Evolutionary conservation across 768 basidiomycete genomes (phyloP), one percentile per base, ranked within the genome.

Genomic region (Plicaturopsis crispa): DNA sequence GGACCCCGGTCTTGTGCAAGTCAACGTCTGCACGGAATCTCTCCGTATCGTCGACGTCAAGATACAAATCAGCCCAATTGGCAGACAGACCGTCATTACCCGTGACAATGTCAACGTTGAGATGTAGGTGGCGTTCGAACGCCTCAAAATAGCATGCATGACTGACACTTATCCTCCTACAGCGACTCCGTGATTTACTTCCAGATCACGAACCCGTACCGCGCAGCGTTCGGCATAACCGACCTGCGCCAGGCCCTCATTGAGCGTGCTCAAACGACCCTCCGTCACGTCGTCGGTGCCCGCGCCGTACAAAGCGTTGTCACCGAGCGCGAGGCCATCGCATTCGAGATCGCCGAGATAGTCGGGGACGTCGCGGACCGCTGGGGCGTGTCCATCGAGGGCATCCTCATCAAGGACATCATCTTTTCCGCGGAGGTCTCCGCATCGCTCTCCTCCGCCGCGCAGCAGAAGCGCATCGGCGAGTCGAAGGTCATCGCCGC

Each of bases 351-450:
- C 45, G 94, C 91, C 38, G 89, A 94, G 60, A 92, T 96, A 41
- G 90, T 97, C 21, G 86, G 84, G 19, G 85, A 91, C 57, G 74
- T 91, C 31, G 86, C 87, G 12, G 88, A 89, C 63, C 89, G 89
- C 58, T 97, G 94, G 94, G 94, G 94, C 57, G 94, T 98, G 31
- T 72, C 85, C 20, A 93, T 97, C 57, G 94, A 97, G 59, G 87
- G 88, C 36, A 93, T 98, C 63, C 79, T 96, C 56, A 87, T 89
- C 69, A 89, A 89, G 66, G 88, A 90, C 58, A 89, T 92, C 62
- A 84, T 92, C 62, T 96, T 97, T 73, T 84, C 83, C 38, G 45
- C 84, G 34, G 94, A 97, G 42, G 78, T 99, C 13, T 80, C 91
- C 37, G 82, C 89, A 6, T 89, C 88, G 13, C 72, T 99, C 35